Evolutionary conservation across 2,329 filamentous ascomycete genomes (phyloP).

Genomic region (Calonectria honghensis): DNA sequence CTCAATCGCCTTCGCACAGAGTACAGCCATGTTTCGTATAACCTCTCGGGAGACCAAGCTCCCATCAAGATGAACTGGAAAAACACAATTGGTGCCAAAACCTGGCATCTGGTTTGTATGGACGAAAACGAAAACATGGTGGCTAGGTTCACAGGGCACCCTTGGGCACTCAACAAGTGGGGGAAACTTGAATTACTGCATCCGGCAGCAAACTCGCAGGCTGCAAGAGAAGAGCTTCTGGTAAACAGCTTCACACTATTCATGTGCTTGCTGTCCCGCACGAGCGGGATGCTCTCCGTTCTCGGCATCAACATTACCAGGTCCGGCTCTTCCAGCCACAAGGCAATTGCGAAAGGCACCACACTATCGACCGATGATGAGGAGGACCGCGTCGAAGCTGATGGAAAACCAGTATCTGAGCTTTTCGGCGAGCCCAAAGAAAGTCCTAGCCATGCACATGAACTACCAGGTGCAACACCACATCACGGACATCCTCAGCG

Average conservation of each 20-base stretch:
- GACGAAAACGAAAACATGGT: neutral
- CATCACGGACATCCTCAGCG: neutral
- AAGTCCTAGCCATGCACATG: neutral
- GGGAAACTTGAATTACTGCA: neutral
- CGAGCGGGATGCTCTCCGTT: neutral
- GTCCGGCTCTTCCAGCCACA: neutral
- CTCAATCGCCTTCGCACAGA: neutral
- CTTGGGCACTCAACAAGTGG: neutral
- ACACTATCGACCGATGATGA: neutral
- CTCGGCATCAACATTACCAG: neutral
- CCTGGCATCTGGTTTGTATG: neutral
- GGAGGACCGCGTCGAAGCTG: neutral
- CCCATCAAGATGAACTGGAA: neutral
- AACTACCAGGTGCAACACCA: neutral
- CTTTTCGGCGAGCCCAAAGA: neutral
- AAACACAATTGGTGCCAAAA: neutral
- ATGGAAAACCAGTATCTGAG: neutral
- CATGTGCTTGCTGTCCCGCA: neutral
- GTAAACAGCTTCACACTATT: neutral
- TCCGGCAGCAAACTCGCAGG: neutral
- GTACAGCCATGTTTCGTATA: neutral
- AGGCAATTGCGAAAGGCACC: neutral
- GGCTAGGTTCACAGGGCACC: neutral
- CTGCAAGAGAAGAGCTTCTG: neutral
- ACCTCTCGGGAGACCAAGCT: neutral